Conservation (phyloP, 805 yeast genomes). For the Kodamaea laetipori region DNA sequence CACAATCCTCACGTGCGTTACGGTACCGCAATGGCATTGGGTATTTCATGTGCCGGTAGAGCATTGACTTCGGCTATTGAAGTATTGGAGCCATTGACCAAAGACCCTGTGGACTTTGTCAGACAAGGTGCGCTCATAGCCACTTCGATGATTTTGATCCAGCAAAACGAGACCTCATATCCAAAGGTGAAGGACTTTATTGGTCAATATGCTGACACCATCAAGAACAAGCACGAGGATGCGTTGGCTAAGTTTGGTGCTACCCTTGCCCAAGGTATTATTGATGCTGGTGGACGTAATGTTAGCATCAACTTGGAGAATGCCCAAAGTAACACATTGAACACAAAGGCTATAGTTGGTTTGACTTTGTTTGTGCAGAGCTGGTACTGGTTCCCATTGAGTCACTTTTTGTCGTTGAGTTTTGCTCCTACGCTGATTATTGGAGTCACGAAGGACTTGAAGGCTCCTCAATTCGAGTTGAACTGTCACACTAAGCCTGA, state of each 20-base stretch:
- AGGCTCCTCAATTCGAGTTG: constrained; percentile 80
- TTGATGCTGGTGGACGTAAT: constrained; percentile 98
- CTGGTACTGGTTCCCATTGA: constrained; percentile 98
- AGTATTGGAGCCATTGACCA: constrained; percentile 86
- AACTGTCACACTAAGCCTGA: constrained; percentile 81
- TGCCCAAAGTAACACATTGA: constrained; percentile 83
- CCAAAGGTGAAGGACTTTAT: constrained; percentile 80
- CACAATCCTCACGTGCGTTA: constrained; percentile 98
- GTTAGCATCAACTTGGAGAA: constrained; percentile 93
- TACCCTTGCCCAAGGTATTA: constrained; percentile 92
- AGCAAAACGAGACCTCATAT: constrained; percentile 78
- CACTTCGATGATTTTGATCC: constrained; percentile 83
- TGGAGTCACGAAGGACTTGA: constrained; percentile 78
- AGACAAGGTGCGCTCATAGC: constrained; percentile 98
- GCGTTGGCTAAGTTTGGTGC: constrained; percentile 98
- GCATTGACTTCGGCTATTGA: constrained; percentile 86
- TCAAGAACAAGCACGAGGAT: constrained; percentile 89
- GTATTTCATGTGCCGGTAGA: constrained; percentile 96
- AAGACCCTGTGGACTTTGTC: constrained; percentile 94
- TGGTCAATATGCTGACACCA: constrained; percentile 71
- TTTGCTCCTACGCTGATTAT: constrained; percentile 90
- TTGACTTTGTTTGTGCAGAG: constrained; percentile 85
- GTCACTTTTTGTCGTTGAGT: constrained; percentile 89
- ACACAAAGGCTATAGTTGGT: constrained; percentile 90
- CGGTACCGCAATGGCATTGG: constrained; percentile 96